phyloP scores from a whole-genome alignment of 2,329 filamentous ascomycete genomes.

The Colletotrichum sp. region DNA sequence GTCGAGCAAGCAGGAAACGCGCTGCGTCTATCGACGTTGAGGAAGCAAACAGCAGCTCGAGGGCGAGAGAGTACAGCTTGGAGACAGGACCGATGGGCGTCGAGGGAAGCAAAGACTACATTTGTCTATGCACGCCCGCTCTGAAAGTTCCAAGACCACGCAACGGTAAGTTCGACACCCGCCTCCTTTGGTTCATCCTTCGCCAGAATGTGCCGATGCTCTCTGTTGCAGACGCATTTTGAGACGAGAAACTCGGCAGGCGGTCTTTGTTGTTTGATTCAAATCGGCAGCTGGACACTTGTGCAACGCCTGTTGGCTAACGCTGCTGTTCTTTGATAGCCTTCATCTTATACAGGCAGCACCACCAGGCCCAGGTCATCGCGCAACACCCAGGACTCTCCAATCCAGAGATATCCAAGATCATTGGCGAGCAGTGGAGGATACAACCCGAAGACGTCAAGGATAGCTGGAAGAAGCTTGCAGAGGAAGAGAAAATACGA shows the following conservation, averaged over 20 bases:
- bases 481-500: conserved; percentile 90
- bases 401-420: conserved; percentile 96
- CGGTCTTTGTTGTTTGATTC: conserved; percentile 15
- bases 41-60: conserved; percentile 45
- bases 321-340: conserved; percentile 58
- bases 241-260: not conserved
- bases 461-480: conserved; percentile 85
- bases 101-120: conserved; percentile 39
- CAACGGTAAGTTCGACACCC: conserved; percentile 54
- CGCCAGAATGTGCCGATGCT: conserved; percentile 12
- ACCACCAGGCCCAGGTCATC: conserved; percentile 84
- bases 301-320: conserved; percentile 27
- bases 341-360: conserved; percentile 96
- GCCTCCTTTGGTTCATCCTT: conserved; percentile 1
- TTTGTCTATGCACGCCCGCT: conserved; percentile 62
- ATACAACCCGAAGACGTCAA: conserved; percentile 77
- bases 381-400: conserved; percentile 85
- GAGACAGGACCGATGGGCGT: conserved; percentile 36
- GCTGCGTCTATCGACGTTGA: conserved; percentile 50
- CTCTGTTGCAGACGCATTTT: not conserved
- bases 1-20: conserved; percentile 41
- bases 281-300: conserved; percentile 7
- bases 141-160: conserved; percentile 64
- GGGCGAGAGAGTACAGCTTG: conserved; percentile 37
- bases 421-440: conserved; percentile 93